Percentiles rank a stretch among this genome's conserved stretches.
phyloP scores from a whole-genome alignment of 2,329 filamentous ascomycete genomes.

The Diaporthe ampelina region DNA sequence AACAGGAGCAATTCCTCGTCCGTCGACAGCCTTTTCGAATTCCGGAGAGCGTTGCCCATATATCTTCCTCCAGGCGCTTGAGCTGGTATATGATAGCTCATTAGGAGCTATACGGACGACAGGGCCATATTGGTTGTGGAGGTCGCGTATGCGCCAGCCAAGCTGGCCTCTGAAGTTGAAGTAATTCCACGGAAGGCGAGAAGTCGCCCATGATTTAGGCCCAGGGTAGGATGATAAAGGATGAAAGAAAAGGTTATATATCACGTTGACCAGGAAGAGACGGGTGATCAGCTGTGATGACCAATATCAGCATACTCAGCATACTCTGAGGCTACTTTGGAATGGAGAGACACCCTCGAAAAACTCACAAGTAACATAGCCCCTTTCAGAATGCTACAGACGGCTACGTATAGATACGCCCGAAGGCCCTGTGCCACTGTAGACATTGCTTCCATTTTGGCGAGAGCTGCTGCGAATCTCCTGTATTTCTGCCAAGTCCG shows the following conservation, averaged over 20 bases:
- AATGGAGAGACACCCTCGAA: not conserved
- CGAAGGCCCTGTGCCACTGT: not conserved
- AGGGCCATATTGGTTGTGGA: slow-evolving; percentile 39
- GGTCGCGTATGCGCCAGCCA: slow-evolving; percentile 29
- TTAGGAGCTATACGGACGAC: slow-evolving; percentile 54
- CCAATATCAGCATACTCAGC: not conserved
- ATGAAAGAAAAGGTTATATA: slow-evolving; percentile 52
- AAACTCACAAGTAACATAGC: not conserved
- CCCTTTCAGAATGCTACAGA: not conserved
- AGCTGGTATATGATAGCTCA: slow-evolving; percentile 50
- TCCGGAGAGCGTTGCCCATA: slow-evolving; percentile 26
- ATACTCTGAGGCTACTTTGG: not conserved
- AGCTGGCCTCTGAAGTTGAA: slow-evolving; percentile 34
- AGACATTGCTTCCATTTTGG: not conserved
- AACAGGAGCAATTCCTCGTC: slow-evolving; percentile 17
- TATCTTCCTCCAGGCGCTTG: slow-evolving; percentile 51
- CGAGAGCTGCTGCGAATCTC: not conserved
- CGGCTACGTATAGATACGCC: not conserved
- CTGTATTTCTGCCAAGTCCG: not conserved
- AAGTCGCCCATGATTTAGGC: slow-evolving; percentile 35
- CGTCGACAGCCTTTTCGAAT: slow-evolving; percentile 26
- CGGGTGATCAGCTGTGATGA: not conserved
- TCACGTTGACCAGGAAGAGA: not conserved
- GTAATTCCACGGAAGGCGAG: slow-evolving; percentile 29
- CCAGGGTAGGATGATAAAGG: slow-evolving; percentile 39